Conservation (phyloP, 768 basidiomycete species). For the Suillus lakei region DNA sequence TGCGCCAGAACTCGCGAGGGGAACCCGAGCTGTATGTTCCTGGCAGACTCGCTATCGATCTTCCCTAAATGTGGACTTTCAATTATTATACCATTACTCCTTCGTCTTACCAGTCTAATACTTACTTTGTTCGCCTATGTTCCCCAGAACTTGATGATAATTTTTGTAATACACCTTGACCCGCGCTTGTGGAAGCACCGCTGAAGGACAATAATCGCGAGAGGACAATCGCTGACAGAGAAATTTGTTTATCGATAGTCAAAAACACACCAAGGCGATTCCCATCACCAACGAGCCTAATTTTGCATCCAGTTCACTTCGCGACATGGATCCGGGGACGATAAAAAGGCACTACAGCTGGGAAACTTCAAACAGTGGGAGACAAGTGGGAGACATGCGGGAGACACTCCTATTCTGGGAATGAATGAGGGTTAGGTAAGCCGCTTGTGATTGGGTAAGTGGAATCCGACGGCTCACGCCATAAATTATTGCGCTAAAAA, state of each 20-base stretch:
- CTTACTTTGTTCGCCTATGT: not conserved
- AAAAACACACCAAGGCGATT: too few species aligned
- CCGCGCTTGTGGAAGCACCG: too few species aligned
- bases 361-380: too few species aligned
- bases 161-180: not conserved
- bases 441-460: slow-evolving; percentile 24
- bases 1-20: not conserved
- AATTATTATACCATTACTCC: not conserved
- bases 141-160: not conserved
- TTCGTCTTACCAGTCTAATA: not conserved
- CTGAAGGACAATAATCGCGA: too few species aligned
- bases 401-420: not conserved
- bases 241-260: too few species aligned
- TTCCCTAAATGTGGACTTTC: not conserved
- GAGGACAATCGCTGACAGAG: too few species aligned
- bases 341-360: too few species aligned
- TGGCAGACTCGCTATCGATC: not conserved
- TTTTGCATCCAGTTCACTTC: too few species aligned
- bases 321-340: too few species aligned
- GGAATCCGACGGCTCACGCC: slow-evolving; percentile 27
- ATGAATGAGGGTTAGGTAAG: slow-evolving; percentile 18
- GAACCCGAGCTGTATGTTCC: not conserved
- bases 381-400: too few species aligned
- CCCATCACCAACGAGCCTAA: too few species aligned
- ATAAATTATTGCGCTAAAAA: slow-evolving; percentile 11